phyloP scores from a whole-genome alignment of 495 filamentous ascomycete genomes.

The Talaromyces wortmannii region DNA sequence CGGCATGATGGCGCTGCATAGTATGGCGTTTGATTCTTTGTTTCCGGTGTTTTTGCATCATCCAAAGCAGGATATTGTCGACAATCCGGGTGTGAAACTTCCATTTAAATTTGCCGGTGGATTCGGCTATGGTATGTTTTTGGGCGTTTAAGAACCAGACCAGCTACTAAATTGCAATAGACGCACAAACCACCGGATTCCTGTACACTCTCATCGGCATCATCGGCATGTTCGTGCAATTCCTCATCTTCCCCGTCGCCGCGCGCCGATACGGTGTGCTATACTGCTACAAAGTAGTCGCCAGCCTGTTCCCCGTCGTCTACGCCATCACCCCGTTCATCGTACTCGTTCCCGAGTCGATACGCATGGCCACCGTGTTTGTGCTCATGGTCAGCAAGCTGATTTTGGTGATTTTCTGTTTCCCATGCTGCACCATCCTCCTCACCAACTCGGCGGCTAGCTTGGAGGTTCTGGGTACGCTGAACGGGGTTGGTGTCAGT shows the following conservation, averaged over 20 bases:
- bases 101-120: conserved; percentile 77
- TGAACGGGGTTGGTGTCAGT: conserved; percentile 84
- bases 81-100: conserved; percentile 51
- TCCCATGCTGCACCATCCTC: conserved; percentile 83
- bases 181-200: conserved; percentile 63
- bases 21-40: conserved; percentile 72
- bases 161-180: conserved; percentile 10
- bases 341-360: conserved; percentile 5
- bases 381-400: conserved; percentile 61
- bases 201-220: conserved; percentile 72
- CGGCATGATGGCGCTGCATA: conserved; percentile 67
- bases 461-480: conserved; percentile 70
- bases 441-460: conserved; percentile 79
- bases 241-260: conserved; percentile 66
- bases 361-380: conserved; percentile 34
- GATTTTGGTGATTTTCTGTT: conserved; percentile 67
- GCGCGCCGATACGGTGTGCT: conserved; percentile 66
- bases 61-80: conserved; percentile 44
- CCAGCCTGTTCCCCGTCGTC: conserved; percentile 9
- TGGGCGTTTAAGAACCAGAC: too few species aligned
- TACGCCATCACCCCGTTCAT: conserved; percentile 18
- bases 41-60: conserved; percentile 78
- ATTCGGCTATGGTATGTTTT: conserved; percentile 52
- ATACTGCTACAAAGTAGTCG: conserved; percentile 53
- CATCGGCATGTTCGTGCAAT: conserved; percentile 66